Base-by-base conservation (phyloP, 495 filamentous ascomycete species). In the Aspergillus sparsus region DNA sequence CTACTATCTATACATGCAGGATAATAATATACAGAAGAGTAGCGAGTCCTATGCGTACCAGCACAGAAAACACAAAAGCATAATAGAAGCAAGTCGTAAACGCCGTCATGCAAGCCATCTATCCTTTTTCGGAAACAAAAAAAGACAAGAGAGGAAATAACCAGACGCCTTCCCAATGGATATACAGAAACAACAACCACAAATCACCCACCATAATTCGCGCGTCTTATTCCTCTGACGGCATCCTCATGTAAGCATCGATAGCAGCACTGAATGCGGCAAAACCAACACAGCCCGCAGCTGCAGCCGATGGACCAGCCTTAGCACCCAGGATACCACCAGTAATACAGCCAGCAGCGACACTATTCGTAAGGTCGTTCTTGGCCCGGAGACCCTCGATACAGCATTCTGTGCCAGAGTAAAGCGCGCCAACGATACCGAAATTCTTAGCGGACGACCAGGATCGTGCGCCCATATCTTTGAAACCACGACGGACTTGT, bases 181-280 rank as follows among this genome's bases (percentile, higher is more conserved):
- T 16, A 34, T 15, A 49, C 15, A 31, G 31, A 18, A 47, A 45
- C 33, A 51, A 42, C 11, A 52, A 52, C 21, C 21, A 3, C 21
- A 27, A 27, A 27, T 27, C 21, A 3, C 21, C 3, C 21, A 27
- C 21, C 21, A 27, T 27, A 27, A 27, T 27, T 27, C 21, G 21
- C 21, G 21, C 21, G 21, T 27, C 52, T 57, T 34, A 57, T 15
- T 74, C 70, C 34, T 73, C 68, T 57, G 61, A 66, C 13, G 80
- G 80, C 82, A 84, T 85, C 62, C 91, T 74, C 87, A 97, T 87
- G 74, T 91, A 98, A 42, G 83, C 85, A 82, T 98, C 94, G 74
- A 98, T 97, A 10, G 94, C 94, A 50, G 89, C 86, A 77, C 88
- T 92, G 70, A 98, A 98, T 32, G 92, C 95, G 50, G 94, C 94